These are phyloP conservation scores for Cornus florida DNA, from an alignment of 148 eudicot species.

Conservation along the genomic window DNA sequence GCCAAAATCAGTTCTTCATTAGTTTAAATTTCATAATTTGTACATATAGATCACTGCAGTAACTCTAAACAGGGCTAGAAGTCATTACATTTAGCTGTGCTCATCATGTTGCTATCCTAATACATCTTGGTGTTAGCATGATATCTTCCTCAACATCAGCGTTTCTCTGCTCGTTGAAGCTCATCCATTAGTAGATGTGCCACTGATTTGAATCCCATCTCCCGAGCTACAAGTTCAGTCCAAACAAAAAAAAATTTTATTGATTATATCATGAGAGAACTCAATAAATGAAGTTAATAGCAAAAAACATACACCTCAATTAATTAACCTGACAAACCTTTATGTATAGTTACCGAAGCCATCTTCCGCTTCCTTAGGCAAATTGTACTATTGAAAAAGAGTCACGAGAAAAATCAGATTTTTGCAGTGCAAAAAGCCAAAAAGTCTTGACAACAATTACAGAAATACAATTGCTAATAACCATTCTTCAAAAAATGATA, in stretches of 20 bases:
- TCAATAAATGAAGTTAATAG: not conserved
- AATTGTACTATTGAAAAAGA: no score
- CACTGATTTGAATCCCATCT: conserved; percentile 49
- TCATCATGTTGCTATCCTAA: not conserved
- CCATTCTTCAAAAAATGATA: not conserved
- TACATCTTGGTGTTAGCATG: not conserved
- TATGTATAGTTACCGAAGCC: conserved; percentile 40
- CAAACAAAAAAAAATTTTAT: not conserved
- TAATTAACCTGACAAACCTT: conserved; percentile 27
- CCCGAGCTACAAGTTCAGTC: conserved; percentile 28
- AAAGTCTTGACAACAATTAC: no score
- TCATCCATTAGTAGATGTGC: conserved; percentile 46
- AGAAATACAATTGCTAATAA: not conserved
- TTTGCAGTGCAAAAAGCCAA: no score
- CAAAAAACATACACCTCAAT: not conserved
- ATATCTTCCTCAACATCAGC: conserved; percentile 1
- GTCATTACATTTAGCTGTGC: not conserved
- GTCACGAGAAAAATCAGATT: not conserved
- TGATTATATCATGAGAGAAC: no score
- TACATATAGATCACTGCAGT: not conserved
- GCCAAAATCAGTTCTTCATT: not conserved
- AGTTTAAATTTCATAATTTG: not conserved
- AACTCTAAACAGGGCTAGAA: not conserved
- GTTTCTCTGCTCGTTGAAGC: conserved; percentile 26
- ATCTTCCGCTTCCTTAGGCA: conserved; percentile 20